Percentiles rank a stretch among this genome's conserved stretches.
phyloP scores from a whole-genome alignment of 31 red algal genomes.

The Bonnemaisonia californica region DNA sequence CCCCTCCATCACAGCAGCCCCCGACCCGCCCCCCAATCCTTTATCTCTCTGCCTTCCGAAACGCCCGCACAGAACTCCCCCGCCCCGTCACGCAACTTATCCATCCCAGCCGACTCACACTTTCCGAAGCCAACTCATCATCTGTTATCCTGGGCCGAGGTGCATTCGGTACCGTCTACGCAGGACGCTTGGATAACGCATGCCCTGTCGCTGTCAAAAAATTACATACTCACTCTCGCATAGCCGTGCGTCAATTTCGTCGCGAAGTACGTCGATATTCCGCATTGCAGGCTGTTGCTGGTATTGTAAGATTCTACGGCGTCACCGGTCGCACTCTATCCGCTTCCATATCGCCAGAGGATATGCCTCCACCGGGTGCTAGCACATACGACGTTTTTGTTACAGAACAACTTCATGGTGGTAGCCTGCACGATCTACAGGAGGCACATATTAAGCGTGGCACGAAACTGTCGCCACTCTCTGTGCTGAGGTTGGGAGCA shows the following conservation, averaged over 20 bases:
- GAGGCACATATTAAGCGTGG: background rate
- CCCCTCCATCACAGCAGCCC: background rate
- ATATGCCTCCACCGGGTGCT: background rate
- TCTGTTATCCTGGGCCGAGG: constrained; percentile 25
- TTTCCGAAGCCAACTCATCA: no score
- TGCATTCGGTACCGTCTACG: constrained; percentile 47
- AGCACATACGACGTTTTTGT: background rate
- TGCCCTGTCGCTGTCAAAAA: constrained; percentile 50
- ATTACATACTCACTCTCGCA: background rate
- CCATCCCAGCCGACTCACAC: background rate
- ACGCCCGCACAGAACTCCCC: background rate
- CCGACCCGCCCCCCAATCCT: background rate
- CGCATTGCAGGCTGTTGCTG: background rate
- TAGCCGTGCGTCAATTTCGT: constrained; percentile 3
- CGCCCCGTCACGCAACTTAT: background rate
- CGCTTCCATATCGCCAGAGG: background rate
- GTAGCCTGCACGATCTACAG: constrained; percentile 3
- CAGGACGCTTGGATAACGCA: constrained; percentile 31
- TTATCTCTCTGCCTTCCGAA: background rate
- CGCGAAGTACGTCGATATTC: constrained; percentile 3
- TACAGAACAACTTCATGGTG: constrained; percentile 1
- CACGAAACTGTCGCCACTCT: background rate
- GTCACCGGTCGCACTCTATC: background rate
- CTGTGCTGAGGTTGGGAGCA: constrained; percentile 7
- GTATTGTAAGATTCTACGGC: constrained; percentile 9